A percentile compares a stretch with the other conserved stretches of the same genome.
Evolutionary conservation across 139 green algal species (phyloP).

Genomic region (Coccomyxa sp.): DNA sequence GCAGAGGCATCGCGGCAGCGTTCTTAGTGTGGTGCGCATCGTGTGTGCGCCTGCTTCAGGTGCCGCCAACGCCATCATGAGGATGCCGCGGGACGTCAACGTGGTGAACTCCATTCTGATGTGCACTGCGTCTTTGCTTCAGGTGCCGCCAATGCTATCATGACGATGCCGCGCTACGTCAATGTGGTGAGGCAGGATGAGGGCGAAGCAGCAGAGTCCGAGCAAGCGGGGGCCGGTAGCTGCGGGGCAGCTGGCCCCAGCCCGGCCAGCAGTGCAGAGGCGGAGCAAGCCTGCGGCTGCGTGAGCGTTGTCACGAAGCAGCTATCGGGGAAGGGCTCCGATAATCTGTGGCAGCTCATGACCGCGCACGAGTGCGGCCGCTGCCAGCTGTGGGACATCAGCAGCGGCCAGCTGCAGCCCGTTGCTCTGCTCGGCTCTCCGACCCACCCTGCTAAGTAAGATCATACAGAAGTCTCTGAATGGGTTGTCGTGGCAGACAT

Average conservation of each 20-base stretch:
- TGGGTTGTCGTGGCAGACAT: too few species aligned
- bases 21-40: too few species aligned
- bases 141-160: conserved; percentile 8
- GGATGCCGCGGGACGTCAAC: too few species aligned
- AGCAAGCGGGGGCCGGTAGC: background rate
- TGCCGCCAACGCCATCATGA: too few species aligned
- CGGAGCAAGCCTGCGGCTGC: too few species aligned
- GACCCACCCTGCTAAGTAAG: conserved; percentile 17
- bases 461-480: background rate
- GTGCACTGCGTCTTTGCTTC: background rate
- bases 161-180: background rate
- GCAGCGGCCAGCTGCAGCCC: conserved; percentile 10
- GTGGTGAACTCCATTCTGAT: background rate
- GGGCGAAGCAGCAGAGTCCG: background rate
- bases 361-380: conserved; percentile 35
- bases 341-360: conserved; percentile 31
- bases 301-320: too few species aligned
- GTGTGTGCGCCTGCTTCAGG: too few species aligned
- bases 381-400: conserved; percentile 31
- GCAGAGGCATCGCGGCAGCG: too few species aligned
- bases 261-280: too few species aligned
- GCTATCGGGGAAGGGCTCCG: too few species aligned
- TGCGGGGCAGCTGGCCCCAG: background rate
- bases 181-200: background rate
- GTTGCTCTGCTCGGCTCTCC: conserved; percentile 27